Evolutionary conservation across 345 rosid species (phyloP).

Genomic region (Moringa oleifera): DNA sequence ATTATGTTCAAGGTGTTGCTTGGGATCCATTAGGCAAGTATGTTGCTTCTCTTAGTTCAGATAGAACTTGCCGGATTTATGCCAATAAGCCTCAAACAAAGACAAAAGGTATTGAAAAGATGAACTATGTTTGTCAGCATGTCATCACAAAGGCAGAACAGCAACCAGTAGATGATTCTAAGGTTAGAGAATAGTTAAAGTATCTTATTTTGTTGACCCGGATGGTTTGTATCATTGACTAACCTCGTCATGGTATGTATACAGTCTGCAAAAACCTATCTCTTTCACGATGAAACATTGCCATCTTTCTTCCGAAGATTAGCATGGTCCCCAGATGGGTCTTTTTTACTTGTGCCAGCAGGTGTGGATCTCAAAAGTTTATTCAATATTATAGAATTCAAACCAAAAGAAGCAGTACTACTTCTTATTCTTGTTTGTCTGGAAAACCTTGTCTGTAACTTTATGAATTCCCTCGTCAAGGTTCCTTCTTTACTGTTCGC

Average conservation of each 20-base stretch:
- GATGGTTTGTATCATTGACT: constrained; percentile 4
- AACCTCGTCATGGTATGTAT: neutral
- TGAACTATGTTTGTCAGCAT: constrained; percentile 75
- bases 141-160: constrained; percentile 72
- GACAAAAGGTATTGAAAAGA: constrained; percentile 56
- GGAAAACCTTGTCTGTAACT: neutral
- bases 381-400: neutral
- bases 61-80: constrained; percentile 90
- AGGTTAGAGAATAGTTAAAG: constrained; percentile 40
- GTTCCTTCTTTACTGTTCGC: too few relatives aligned
- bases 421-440: too few relatives aligned
- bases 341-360: constrained; percentile 85
- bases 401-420: too few relatives aligned
- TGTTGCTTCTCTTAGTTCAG: constrained; percentile 89
- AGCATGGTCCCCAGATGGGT: constrained; percentile 99
- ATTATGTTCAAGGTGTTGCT: constrained; percentile 98
- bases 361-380: constrained; percentile 34
- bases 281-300: constrained; percentile 92
- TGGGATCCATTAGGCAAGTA: constrained; percentile 91
- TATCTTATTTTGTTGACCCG: constrained; percentile 13
- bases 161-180: constrained; percentile 48
- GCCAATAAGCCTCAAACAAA: constrained; percentile 62
- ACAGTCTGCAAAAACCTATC: constrained; percentile 37
- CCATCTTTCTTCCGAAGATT: constrained; percentile 95
- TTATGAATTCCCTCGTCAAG: neutral